Percentiles rank a stretch among this genome's conserved stretches.
Evolutionary conservation across 495 filamentous ascomycete genomes (phyloP).

Genomic region (Gamarada debralockiae): DNA sequence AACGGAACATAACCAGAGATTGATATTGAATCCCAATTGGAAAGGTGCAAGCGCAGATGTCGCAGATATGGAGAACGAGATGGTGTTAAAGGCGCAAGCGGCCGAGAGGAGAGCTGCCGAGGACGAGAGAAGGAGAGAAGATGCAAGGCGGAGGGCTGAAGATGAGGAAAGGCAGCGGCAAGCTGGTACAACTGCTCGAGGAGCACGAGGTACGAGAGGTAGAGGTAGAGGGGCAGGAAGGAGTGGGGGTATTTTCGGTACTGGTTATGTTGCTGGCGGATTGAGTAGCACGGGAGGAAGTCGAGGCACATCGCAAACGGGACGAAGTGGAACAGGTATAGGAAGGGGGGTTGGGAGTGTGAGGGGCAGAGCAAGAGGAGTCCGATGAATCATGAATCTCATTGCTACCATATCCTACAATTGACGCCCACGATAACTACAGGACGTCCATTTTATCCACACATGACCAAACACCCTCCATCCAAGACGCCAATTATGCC

Average conservation of each 20-base stretch:
- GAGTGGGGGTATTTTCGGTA: conserved; percentile 36
- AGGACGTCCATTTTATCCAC: not conserved
- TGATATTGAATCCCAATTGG: conserved; percentile 87
- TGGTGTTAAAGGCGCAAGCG: conserved; percentile 62
- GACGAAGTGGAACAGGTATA: conserved; percentile 8
- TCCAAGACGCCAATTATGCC: conserved; percentile 2
- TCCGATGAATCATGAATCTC: conserved; percentile 12
- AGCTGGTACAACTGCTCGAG: conserved; percentile 38
- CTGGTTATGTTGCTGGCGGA: conserved; percentile 44
- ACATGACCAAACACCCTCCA: not conserved
- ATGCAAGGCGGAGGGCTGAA: conserved; percentile 62
- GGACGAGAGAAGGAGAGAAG: conserved; percentile 70
- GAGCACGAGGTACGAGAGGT: conserved; percentile 34
- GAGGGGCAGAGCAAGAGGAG: conserved; percentile 28
- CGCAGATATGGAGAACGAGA: conserved; percentile 76
- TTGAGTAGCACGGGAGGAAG: conserved; percentile 19
- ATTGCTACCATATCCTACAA: conserved; percentile 2
- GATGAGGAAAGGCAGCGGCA: conserved; percentile 61
- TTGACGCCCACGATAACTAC: not conserved
- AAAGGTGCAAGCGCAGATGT: conserved; percentile 84
- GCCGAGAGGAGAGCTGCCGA: conserved; percentile 70
- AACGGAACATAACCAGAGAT: conserved; percentile 92
- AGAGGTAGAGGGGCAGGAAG: conserved; percentile 41
- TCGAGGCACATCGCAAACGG: conserved; percentile 18
- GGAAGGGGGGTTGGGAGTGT: conserved; percentile 23